Evolutionary conservation across 139 green algal genomes (phyloP), one percentile per base, ranked within the genome.

Genomic region (Zygnema cylindricum): DNA sequence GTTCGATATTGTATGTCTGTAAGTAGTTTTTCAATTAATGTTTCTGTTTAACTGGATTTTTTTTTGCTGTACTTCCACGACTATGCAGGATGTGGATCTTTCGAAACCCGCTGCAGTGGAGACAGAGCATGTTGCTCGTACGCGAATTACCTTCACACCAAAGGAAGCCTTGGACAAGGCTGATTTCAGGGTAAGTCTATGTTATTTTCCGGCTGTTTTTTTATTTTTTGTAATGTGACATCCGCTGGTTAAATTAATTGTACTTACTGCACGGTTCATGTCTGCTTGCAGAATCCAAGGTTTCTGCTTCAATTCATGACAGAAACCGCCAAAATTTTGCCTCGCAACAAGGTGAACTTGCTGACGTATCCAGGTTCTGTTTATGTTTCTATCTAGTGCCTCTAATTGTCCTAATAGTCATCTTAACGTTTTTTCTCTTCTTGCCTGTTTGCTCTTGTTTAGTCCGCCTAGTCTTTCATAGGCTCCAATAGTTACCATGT

Each of bases 291-390:
- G 82, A 87, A 87, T 2, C 63, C 55, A 55, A 54, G 82, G 11
- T 87, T 87, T 71, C 82, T 87, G 0, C n/a, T 71, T 25, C 55
- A 87, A 32, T 87, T 82, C 82, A 55, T 73, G 38, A 69, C 82
- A 38, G 55, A 87, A 42, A 82, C 82, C 0, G 40, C 16, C 55
- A 87, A 87, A 11, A 82, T 87, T 21, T 54, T 83, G 23, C 42
- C 82, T 32, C 43, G 55, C 33, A 42, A n/a, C 30, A 42, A 87
- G 82, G 82, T 87, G 42, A 87, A 35, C 79, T 1, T 43, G 7
- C 3, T 38, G 11, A 38, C 36, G 11, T 16, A 38, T 79, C 3
- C 43, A 11, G 71, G 7, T 79, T 79, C 11, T 43, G 43, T 7
- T 79, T 43, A 30, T 38, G 7, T 63, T 63, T 63, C 16, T 16